A percentile compares a stretch with the other conserved stretches of the same genome.
Conservation (phyloP, 2,329 filamentous ascomycete species). For the Trichoderma lentiforme region DNA sequence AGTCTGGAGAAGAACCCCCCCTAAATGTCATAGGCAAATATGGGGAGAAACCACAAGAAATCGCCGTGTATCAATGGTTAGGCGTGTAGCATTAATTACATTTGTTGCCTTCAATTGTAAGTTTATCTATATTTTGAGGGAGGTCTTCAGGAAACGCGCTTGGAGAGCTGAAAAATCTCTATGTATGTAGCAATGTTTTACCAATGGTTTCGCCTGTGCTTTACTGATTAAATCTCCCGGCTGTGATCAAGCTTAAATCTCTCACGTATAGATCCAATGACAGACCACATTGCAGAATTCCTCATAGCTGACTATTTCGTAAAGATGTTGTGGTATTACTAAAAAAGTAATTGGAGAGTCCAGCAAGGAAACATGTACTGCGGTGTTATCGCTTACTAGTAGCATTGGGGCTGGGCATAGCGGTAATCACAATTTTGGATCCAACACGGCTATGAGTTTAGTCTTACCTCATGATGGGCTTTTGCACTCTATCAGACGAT, state of each 20-base stretch:
- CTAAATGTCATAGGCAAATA: neutral
- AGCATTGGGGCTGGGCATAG: neutral
- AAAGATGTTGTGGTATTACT: neutral
- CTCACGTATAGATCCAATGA: neutral
- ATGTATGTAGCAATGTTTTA: neutral
- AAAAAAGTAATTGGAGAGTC: neutral
- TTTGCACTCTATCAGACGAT: neutral
- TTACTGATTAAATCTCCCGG: neutral
- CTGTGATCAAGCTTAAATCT: neutral
- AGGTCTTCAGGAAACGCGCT: too few relatives aligned
- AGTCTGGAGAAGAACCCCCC: neutral
- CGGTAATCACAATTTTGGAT: neutral
- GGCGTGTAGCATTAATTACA: too few relatives aligned
- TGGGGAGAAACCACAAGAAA: too few relatives aligned
- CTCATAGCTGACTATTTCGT: neutral
- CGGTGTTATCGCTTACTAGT: neutral
- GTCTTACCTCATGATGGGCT: neutral
- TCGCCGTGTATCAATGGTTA: too few relatives aligned
- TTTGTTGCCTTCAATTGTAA: too few relatives aligned
- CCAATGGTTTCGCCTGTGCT: accelerated
- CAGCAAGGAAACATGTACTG: neutral
- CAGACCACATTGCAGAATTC: neutral
- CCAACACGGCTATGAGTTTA: neutral
- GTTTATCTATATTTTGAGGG: too few relatives aligned
- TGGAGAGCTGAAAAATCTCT: too few relatives aligned